Evolutionary conservation across 495 filamentous ascomycete genomes (phyloP).

Genomic region (Tetracladium marchalianum): DNA sequence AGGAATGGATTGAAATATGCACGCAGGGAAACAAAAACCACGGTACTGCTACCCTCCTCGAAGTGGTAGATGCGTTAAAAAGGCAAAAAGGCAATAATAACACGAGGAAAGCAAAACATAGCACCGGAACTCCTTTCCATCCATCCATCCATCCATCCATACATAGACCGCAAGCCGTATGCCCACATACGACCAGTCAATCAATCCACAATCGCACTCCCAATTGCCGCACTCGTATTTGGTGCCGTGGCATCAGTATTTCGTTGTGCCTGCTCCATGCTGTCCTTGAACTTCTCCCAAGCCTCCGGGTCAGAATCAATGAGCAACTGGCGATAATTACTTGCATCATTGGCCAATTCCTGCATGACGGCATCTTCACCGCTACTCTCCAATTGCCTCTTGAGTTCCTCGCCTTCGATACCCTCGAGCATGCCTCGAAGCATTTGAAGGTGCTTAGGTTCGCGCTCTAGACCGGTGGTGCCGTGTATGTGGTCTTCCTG

Average conservation of each 20-base stretch:
- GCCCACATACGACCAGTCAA: too few relatives aligned
- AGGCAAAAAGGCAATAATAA: too few relatives aligned
- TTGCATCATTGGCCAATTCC: conserved; percentile 39
- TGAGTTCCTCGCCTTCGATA: conserved; percentile 49
- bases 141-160: too few relatives aligned
- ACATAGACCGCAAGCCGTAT: too few relatives aligned
- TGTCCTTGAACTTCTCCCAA: conserved; percentile 56
- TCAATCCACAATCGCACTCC: too few relatives aligned
- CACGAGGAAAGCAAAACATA: too few relatives aligned
- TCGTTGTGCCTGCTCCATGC: conserved; percentile 53
- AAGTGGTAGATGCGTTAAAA: too few relatives aligned
- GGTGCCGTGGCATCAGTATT: conserved; percentile 25
- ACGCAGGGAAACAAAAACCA: too few relatives aligned
- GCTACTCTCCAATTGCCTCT: conserved; percentile 40
- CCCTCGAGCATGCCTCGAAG: conserved; percentile 55
- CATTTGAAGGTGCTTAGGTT: conserved; percentile 46
- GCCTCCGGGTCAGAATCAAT: conserved; percentile 47
- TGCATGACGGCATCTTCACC: conserved; percentile 51
- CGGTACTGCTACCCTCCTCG: too few relatives aligned
- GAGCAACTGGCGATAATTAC: conserved; percentile 36
- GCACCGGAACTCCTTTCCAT: too few relatives aligned
- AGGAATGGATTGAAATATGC: too few relatives aligned
- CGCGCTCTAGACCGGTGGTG: conserved; percentile 32
- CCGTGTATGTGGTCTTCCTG: conserved; percentile 31
- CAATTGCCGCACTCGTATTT: too few relatives aligned